Conservation (phyloP, 805 yeast genomes). For the Candida taoyuanica region DNA sequence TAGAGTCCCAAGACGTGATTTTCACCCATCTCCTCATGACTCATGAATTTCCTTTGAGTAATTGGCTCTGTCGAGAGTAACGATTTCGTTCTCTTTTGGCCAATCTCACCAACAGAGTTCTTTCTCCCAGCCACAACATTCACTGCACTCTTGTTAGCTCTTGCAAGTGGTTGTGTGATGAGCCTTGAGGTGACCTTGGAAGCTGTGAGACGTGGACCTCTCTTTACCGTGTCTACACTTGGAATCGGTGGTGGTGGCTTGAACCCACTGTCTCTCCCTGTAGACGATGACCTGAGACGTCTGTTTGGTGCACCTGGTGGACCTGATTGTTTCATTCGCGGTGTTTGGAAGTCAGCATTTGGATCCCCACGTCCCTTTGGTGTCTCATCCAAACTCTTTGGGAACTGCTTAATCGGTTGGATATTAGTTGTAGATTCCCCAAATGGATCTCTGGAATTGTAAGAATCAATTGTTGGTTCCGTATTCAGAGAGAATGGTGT, state of each 20-base stretch:
- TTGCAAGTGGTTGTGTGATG: slow-evolving; percentile 36
- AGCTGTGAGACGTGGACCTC: slow-evolving; percentile 32
- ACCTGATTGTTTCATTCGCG: slow-evolving; percentile 33
- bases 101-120: slow-evolving; percentile 12
- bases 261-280: slow-evolving; percentile 11
- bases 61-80: slow-evolving; percentile 10
- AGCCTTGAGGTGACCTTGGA: slow-evolving; percentile 46
- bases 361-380: slow-evolving; percentile 13
- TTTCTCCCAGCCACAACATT: slow-evolving; percentile 9
- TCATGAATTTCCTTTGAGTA: slow-evolving; percentile 15
- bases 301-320: slow-evolving; percentile 39
- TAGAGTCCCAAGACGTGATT: slow-evolving; percentile 44
- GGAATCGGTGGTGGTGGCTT: slow-evolving; percentile 20
- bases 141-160: slow-evolving; percentile 12
- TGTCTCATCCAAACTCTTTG: slow-evolving; percentile 18
- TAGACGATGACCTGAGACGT: slow-evolving; percentile 25
- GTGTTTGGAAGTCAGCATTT: slow-evolving; percentile 36
- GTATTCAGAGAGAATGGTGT: slow-evolving; percentile 13
- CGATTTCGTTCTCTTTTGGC: slow-evolving; percentile 19
- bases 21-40: slow-evolving; percentile 31
- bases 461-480: slow-evolving; percentile 3
- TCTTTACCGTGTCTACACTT: slow-evolving; percentile 21
- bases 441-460: slow-evolving; percentile 26
- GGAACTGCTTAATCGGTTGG: slow-evolving; percentile 11
- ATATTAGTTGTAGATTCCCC: slow-evolving; percentile 24